phyloP scores from a whole-genome alignment of 2,329 filamentous ascomycete genomes.

The Botrytis tulipae region DNA sequence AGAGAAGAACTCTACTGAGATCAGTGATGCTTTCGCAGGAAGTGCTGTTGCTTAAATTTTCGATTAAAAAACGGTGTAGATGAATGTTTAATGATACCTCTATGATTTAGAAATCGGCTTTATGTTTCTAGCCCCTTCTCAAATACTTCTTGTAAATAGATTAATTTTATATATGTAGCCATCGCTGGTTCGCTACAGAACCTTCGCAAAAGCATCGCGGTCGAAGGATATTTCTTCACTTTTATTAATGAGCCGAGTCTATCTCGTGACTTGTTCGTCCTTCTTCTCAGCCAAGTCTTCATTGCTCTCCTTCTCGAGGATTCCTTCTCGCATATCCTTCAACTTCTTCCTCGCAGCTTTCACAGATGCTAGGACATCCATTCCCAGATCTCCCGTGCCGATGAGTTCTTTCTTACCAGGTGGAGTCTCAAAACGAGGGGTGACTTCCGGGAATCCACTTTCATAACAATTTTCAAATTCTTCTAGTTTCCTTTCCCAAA shows the following conservation, averaged over 20 bases:
- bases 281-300: not conserved
- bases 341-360: not conserved
- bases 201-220: not conserved
- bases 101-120: not conserved
- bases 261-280: not conserved
- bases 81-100: not conserved
- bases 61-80: not conserved
- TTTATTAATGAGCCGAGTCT: too few species aligned
- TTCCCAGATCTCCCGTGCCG: not conserved
- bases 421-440: not conserved
- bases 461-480: not conserved
- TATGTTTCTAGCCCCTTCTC: not conserved
- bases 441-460: not conserved
- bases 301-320: not conserved
- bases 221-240: not conserved
- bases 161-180: not conserved
- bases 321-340: not conserved
- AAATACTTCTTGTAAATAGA: not conserved
- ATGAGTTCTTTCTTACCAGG: not conserved
- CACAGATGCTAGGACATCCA: not conserved
- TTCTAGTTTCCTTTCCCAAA: not conserved
- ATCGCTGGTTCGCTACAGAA: too few species aligned
- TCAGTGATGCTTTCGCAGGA: slow-evolving; percentile 25
- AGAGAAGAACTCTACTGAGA: slow-evolving; percentile 29
- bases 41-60: not conserved